phyloP scores from a whole-genome alignment of 306 rosid species.

The Delonix regia region DNA sequence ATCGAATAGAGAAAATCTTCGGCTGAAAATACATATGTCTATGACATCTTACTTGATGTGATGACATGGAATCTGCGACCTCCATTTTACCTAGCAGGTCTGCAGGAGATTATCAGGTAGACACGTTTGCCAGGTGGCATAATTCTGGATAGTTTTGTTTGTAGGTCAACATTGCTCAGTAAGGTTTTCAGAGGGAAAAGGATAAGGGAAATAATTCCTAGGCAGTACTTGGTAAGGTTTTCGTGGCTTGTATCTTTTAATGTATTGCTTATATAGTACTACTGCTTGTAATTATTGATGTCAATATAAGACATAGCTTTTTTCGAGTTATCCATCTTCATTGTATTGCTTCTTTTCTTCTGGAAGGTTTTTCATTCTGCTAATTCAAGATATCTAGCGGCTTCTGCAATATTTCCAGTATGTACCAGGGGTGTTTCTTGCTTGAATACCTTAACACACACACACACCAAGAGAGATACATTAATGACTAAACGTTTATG shows the following conservation, averaged over 20 bases:
- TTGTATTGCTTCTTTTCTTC: neutral
- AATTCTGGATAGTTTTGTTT: slow-evolving; percentile 4
- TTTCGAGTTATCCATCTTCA: slow-evolving; percentile 15
- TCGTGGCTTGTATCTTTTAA: neutral
- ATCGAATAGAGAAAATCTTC: neutral
- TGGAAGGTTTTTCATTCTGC: neutral
- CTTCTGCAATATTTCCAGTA: too few species aligned
- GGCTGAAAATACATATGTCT: neutral
- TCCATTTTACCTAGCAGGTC: slow-evolving; percentile 31
- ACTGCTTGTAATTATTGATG: neutral
- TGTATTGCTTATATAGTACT: neutral
- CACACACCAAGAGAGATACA: too few species aligned
- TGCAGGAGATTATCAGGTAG: neutral
- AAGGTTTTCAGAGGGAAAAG: neutral
- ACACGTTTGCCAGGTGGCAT: neutral
- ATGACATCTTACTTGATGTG: slow-evolving; percentile 11
- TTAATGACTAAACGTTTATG: too few species aligned
- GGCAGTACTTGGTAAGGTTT: neutral
- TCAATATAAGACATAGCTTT: neutral
- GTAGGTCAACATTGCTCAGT: neutral
- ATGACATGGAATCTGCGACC: slow-evolving; percentile 21
- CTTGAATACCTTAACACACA: too few species aligned
- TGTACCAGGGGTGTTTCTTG: too few species aligned
- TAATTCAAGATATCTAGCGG: too few species aligned
- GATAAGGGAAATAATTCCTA: neutral